Base-by-base conservation (phyloP, 2,329 filamentous ascomycete genomes). In the Lasiodiplodia sp. region DNA sequence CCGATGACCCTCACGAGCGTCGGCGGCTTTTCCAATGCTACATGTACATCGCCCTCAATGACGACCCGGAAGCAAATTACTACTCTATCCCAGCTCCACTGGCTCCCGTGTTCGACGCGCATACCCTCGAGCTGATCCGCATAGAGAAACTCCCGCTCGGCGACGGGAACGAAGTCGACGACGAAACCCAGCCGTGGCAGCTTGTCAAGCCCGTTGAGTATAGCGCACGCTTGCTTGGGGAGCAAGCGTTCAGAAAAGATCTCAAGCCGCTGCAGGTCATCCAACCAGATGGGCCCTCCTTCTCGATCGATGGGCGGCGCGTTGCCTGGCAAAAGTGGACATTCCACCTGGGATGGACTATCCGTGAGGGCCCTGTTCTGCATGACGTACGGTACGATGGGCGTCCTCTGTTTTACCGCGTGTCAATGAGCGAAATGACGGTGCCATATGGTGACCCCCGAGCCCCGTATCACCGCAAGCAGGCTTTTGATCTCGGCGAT, bases 401-500 rank as follows among this genome's bases (percentile, higher is more conserved):
- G 40, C 84, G 89, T n/a, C 88, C 86, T 53, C 81, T 92, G 34
- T 84, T 92, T 74, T 90, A 92, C 78, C 85, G 91, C 1, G 77
- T 93, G 37, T 88, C 86, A 70, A 84, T 91, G 68, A 88, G 87
- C 70, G 91, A 93, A 76, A 91, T 93, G 87, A 87, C 65, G 18
- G 65, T 67, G 3, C 60, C 67, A 16, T 63, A 63, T 18, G 57
- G 49, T 11, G 65, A 68, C 21, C 34, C 67, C 8, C 85, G 90
- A 1, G 80, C 84, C 0, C 90, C 89, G 0, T 92, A 87, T 75
- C 88, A 90, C 65, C 85, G 89, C 53, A 92, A 93, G 76, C 87
- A 89, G 66, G 90, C 90, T 0, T 92, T 92, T 72, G 90, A 92
- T 72, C 87, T 92, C 69, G 91, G 91, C 8, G 89, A 92, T 69